These are phyloP conservation scores for Monosporascus sp. DNA, from an alignment of 2,329 filamentous ascomycete genomes.

Conservation along the genomic window DNA sequence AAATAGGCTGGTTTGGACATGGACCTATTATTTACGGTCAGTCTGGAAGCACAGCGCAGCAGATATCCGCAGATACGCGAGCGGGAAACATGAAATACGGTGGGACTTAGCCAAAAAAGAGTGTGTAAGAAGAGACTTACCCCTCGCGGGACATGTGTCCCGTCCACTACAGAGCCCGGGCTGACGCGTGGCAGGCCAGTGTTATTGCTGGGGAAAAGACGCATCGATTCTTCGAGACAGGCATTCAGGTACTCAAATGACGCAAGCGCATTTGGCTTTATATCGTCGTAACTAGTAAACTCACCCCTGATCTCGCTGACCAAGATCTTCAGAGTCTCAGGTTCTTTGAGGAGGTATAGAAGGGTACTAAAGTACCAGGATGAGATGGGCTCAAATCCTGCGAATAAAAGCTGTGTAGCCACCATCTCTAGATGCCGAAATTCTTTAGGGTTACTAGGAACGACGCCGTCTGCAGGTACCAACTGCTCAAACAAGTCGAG, in stretches of 20 bases:
- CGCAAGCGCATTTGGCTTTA: constrained; percentile 17
- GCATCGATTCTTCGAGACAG: constrained; percentile 28
- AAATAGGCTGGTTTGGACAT: not conserved
- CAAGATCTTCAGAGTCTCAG: constrained; percentile 17
- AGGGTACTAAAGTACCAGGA: constrained; percentile 8
- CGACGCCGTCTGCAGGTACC: constrained; percentile 4
- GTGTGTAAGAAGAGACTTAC: constrained; percentile 5
- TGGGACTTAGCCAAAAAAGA: not conserved
- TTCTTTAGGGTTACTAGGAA: constrained; percentile 1
- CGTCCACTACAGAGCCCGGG: constrained; percentile 17
- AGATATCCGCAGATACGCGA: not conserved
- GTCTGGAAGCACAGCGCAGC: too few species aligned
- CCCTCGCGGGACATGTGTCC: constrained; percentile 16
- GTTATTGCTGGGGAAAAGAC: constrained; percentile 25
- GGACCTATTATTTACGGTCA: not conserved
- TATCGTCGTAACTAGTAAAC: constrained; percentile 24
- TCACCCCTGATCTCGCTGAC: constrained; percentile 25
- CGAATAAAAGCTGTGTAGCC: constrained; percentile 13
- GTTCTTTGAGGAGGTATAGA: constrained; percentile 19
- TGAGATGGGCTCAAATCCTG: constrained; percentile 11
- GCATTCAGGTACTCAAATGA: constrained; percentile 29
- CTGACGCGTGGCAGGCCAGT: constrained; percentile 14
- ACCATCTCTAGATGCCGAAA: constrained; percentile 6
- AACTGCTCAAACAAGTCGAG: constrained; percentile 16
- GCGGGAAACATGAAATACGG: not conserved